Conservation (phyloP, 148 eudicot species). For the Vaccinium vitisidaea region DNA sequence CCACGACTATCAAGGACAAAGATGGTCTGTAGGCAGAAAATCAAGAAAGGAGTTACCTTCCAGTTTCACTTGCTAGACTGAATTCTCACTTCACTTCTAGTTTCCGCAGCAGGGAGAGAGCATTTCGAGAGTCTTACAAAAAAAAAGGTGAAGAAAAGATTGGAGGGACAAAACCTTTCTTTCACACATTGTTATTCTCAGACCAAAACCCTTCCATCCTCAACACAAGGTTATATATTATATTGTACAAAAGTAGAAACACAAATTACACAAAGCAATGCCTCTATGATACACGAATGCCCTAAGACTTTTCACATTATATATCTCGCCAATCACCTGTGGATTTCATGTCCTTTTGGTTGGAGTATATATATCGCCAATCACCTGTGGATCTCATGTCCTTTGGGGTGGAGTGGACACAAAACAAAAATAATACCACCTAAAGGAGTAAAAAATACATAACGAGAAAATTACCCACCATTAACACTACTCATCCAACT, state of each 20-base stretch:
- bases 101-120: constrained; percentile 7
- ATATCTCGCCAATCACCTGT: constrained; percentile 34
- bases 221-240: constrained; percentile 21
- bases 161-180: not conserved
- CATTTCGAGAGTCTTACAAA: not conserved
- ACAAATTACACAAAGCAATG: constrained; percentile 27
- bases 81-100: not conserved
- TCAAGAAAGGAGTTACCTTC: not conserved
- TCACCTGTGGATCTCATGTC: constrained; percentile 18
- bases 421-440: constrained; percentile 6
- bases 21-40: not conserved
- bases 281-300: constrained; percentile 35
- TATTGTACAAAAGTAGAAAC: constrained; percentile 23
- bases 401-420: not conserved
- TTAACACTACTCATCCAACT: constrained; percentile 13
- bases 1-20: not conserved
- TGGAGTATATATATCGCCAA: constrained; percentile 31
- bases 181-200: not conserved
- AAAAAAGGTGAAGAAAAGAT: not conserved
- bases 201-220: constrained; percentile 7
- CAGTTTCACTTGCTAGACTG: not conserved
- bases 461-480: constrained; percentile 12
- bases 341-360: constrained; percentile 15
- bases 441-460: constrained; percentile 18
- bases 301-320: constrained; percentile 3